Evolutionary conservation across 169 alveolate species (phyloP), one percentile per base, ranked within the genome.

Genomic region (Plasmodium gonderi): DNA sequence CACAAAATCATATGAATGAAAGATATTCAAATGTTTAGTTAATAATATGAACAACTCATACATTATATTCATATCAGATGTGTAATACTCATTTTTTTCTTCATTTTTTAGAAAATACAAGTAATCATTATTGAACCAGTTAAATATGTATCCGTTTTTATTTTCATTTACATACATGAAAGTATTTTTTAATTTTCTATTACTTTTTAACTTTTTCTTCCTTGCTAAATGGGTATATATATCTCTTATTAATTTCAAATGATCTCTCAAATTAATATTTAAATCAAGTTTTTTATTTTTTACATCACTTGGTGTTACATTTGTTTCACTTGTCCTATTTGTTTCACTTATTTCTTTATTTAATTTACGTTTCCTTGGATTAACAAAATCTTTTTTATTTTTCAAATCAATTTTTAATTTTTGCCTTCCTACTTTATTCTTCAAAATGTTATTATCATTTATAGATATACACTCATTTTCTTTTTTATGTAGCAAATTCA

Each of bases 301-400:
- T n/a, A 40, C 64, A 74, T 40, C 77, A 83, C 11, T 45, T 6
- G 51, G n/a, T 40, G 42, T 85, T 11, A 0, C 20, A 45, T 44
- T 82, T 29, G 17, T 69, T 12, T 68, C 33, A 26, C 29, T 44
- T 38, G 31, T 69, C 26, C 23, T 26, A 20, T 74, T 74, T 40
- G 23, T 42, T 74, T 64, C 74, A 20, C 45, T 40, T 20, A 40
- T 17, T 45, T 45, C 67, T 12, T 74, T 44, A 31, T 36, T 85
- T 85, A n/a, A 38, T 20, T 85, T 75, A 7, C 79, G 80, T 67
- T 85, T 75, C 79, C 92, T 85, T 77, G 92, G 92, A 38, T 85
- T 85, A 49, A 85, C 65, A 85, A 85, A 85, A 40, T 75, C 31
- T 1, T 26, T 85, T 85, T 74, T 85, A 29, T 31, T 5, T 44